Percentiles rank a stretch among this genome's conserved stretches.
These are phyloP conservation scores for Saururus chinensis DNA, from an alignment of 164 flowering plant genomes.

Conservation along the genomic window DNA sequence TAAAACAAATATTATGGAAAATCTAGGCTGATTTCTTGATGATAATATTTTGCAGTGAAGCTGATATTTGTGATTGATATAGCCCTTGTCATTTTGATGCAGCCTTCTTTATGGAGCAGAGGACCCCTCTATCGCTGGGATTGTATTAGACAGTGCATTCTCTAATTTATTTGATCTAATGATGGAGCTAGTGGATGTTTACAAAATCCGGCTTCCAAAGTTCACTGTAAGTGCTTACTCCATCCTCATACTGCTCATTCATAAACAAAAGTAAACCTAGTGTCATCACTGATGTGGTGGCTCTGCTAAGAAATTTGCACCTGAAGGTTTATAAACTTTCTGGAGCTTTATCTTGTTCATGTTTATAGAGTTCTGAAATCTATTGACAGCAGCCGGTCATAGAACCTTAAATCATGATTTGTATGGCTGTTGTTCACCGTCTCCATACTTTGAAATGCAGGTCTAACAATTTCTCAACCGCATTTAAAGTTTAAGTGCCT, in stretches of 20 bases:
- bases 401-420: no score
- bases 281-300: not conserved
- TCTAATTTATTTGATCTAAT: slow-evolving; percentile 84
- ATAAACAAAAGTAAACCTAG: not conserved
- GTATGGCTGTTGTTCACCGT: no score
- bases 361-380: no score
- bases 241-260: not conserved
- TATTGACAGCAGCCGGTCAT: no score
- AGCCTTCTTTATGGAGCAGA: slow-evolving; percentile 97
- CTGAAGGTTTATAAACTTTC: no score
- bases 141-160: slow-evolving; percentile 96
- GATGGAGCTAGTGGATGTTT: slow-evolving; percentile 95
- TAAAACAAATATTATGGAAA: not conserved
- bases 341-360: no score
- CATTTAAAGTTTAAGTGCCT: no score
- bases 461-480: no score
- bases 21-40: not conserved
- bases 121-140: slow-evolving; percentile 94
- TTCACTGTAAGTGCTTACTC: slow-evolving; percentile 45
- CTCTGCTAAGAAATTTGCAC: no score
- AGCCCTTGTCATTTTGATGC: slow-evolving; percentile 14
- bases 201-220: slow-evolving; percentile 89
- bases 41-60: not conserved
- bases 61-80: not conserved
- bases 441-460: no score